Evolutionary conservation across 768 basidiomycete species (phyloP), one percentile per base, ranked within the genome.

Genomic region (Chalciporus pseudorubinellus): DNA sequence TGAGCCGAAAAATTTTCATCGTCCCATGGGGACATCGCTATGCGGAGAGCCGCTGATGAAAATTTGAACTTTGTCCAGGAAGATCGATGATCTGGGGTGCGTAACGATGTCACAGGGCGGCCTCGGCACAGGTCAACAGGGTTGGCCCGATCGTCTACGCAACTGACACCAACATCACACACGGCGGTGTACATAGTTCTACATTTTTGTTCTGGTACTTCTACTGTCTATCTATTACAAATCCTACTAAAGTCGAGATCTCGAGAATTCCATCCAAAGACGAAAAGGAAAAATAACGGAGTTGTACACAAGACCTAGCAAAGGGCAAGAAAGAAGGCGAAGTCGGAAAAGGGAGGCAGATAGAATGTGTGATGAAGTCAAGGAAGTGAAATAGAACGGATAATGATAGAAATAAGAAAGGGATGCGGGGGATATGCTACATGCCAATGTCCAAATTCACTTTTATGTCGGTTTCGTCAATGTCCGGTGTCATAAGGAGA

Each of bases 351-450:
- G 26, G 5, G 10, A 13, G 28, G 33, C 13, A 21, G 21, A n/a
- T 34, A 36, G 34, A 16, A n/a, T 36, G 34, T 6, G 6, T 6
- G 16, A 26, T 7, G 10, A 29, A 10, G 18, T 3, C 24, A 4
- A 12, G 16, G 3, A 22, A 24, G n/a, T 6, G 28, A 46, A 56
- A 19, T 40, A 48, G 19, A 48, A 20, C 61, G 48, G 53, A 64
- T 65, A 65, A 65, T 46, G 64, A 64, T 65, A 65, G 39, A 46
- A 54, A 52, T 44, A 63, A 56, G 36, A 53, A 53, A 44, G 26
- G 2, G 49, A 24, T 49, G 48, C 1, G 43, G 48, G 29, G 34
- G 29, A 13, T 55, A 59, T 67, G 64, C 46, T 65, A 65, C 65
- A 64, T 48, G 50, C 36, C 42, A 44, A 28, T 19, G 51, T 46